Evolutionary conservation across 805 yeast species (phyloP).

Genomic region (Trichomonascus vanleenenianus): DNA sequence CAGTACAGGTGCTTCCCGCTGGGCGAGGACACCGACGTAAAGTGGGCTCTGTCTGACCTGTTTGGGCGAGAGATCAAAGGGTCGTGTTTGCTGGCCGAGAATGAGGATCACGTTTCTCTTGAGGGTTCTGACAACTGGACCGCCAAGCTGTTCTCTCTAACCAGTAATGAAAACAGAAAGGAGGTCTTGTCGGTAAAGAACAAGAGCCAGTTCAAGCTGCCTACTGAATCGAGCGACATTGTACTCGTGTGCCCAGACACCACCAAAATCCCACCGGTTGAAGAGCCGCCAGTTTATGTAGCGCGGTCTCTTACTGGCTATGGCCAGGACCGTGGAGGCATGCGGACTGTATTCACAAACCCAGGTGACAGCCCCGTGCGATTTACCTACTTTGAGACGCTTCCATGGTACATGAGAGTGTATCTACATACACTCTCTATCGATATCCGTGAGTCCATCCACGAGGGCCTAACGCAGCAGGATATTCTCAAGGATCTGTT

Average conservation of each 20-base stretch:
- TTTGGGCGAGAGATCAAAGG: conserved; percentile 68
- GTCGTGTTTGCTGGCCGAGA: conserved; percentile 47
- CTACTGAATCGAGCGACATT: conserved; percentile 25
- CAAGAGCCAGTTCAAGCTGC: conserved; percentile 3
- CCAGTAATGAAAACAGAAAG: not conserved
- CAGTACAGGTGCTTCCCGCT: conserved; percentile 74
- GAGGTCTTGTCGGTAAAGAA: not conserved
- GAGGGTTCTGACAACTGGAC: conserved; percentile 12
- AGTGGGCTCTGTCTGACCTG: conserved; percentile 51
- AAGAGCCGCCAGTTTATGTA: conserved; percentile 56
- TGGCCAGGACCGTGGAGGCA: conserved; percentile 86
- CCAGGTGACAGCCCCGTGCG: conserved; percentile 43
- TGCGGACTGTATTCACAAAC: conserved; percentile 71
- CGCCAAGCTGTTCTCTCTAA: not conserved
- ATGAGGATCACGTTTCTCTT: conserved; percentile 27
- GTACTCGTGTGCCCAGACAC: conserved; percentile 23
- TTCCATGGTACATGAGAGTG: conserved; percentile 90
- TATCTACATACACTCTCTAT: conserved; percentile 63
- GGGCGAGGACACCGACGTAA: conserved; percentile 39
- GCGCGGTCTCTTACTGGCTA: conserved; percentile 87
- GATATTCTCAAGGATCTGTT: conserved; percentile 43
- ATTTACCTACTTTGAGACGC: conserved; percentile 64
- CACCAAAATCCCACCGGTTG: conserved; percentile 33
- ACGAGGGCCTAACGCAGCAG: conserved; percentile 15
- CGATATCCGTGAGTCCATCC: conserved; percentile 16